phyloP scores from a whole-genome alignment of 1,284 basidiomycete genomes.

The Ganoderma lingzhi region DNA sequence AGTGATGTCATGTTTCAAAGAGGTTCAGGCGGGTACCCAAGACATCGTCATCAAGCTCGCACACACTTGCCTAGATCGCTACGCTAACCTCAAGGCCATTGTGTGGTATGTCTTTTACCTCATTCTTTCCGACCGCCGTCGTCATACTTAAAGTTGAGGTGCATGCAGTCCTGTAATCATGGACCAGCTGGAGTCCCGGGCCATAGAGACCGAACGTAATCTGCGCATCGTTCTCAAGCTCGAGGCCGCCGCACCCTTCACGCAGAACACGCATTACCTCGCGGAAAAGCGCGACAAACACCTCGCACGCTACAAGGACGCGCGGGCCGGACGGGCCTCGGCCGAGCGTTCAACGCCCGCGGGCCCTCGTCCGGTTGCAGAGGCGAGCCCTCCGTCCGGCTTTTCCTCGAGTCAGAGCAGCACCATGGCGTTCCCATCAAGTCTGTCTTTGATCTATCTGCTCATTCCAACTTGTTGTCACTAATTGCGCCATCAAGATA shows the following conservation, averaged over 20 bases:
- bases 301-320: slow-evolving; percentile 9
- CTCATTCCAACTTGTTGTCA: background rate
- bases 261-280: slow-evolving; percentile 45
- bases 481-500: background rate
- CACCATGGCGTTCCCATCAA: background rate
- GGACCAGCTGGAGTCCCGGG: background rate
- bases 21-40: background rate
- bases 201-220: slow-evolving; percentile 12
- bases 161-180: background rate
- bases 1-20: slow-evolving; percentile 36
- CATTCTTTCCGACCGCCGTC: background rate
- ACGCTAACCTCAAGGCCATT: background rate
- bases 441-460: background rate
- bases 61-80: background rate
- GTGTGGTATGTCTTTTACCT: background rate
- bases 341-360: background rate
- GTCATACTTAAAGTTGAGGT: background rate
- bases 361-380: background rate
- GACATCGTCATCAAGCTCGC: slow-evolving; percentile 1
- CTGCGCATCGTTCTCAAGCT: slow-evolving; percentile 36
- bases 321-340: background rate
- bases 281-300: slow-evolving; percentile 22
- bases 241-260: slow-evolving; percentile 41
- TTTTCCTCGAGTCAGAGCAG: background rate
- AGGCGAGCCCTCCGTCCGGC: background rate